Base-by-base conservation (phyloP, 2,329 filamentous ascomycete species). In the Xylariales sp. region DNA sequence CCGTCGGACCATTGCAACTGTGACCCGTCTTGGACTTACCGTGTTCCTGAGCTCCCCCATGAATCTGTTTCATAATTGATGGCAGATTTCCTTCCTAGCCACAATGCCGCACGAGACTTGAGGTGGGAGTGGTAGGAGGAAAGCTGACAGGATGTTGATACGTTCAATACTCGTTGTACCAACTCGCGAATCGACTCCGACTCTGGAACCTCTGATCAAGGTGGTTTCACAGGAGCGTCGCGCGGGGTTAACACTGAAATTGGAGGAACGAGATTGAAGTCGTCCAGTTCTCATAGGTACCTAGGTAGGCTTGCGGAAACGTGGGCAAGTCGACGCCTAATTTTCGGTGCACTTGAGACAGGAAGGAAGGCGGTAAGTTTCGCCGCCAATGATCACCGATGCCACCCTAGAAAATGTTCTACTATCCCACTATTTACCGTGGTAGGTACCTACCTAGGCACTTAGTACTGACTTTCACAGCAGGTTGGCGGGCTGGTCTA, bases 21-120 rank as follows among this genome's bases (percentile, higher is more conserved):
- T 8, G 24, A n/a, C n/a, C 24, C 8, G 7, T 8, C n/a, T 8
- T n/a, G 24, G 24, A 55, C 59, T 60, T 57, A 70, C 68, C 68
- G 61, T 62, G 59, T 59, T 70, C 64, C 55, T 58, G 38, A 47
- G 60, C 56, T 56, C 59, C 59, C 55, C 59, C 64, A 64, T 68
- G 56, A 57, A 60, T 63, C 53, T 63, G 62, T 58, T 64, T 65
- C 68, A 71, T 71, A 63, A 57, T 69, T 68, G 59, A 54, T 51
- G 44, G 44, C 40, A 33, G 29, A 15, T 14, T 20, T 19, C 31
- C 28, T 35, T 14, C 24, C 20, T 35, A 24, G 31, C 29, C 28
- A 40, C 38, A 20, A 21, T 24, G 29, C 28, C 25, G 36, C 16
- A 19, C 36, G 27, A 15, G 25, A 36, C 33, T 18, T 36, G 11